Conservation (phyloP, 169 alveolate species). For the Plasmodium vinckei region DNA sequence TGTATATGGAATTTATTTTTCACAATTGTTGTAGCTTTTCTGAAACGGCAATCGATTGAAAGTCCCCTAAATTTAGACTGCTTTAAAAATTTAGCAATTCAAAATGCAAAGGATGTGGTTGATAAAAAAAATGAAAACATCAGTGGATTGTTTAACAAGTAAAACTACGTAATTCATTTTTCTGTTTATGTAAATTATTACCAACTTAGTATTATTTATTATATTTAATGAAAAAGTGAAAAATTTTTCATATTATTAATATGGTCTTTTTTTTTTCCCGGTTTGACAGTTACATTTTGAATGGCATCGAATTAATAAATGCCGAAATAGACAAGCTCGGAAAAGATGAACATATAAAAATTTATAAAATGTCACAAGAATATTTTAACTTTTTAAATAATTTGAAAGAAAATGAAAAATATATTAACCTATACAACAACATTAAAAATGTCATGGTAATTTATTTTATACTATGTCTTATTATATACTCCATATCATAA, state of each 20-base stretch:
- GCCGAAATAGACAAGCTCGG: constrained; percentile 20
- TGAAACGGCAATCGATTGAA: constrained; percentile 17
- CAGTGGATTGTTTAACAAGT: constrained; percentile 51
- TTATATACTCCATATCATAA: background rate
- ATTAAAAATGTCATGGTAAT: constrained; percentile 44
- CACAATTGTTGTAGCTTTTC: constrained; percentile 22
- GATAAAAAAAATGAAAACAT: constrained; percentile 21
- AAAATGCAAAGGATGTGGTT: constrained; percentile 1
- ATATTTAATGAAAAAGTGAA: background rate
- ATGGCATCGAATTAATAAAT: constrained; percentile 44
- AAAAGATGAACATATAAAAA: constrained; percentile 47
- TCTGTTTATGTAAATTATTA: no score
- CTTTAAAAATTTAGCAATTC: background rate
- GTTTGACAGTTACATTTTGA: constrained; percentile 21
- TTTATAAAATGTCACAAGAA: constrained; percentile 47
- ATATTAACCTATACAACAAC: constrained; percentile 35
- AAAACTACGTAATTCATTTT: background rate
- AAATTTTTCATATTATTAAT: background rate
- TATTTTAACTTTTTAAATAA: constrained; percentile 33
- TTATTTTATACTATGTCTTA: background rate
- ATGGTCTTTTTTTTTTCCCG: background rate
- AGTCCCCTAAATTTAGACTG: constrained; percentile 4
- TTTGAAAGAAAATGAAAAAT: constrained; percentile 34
- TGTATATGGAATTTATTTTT: background rate
- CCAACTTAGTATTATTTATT: background rate